Conservation (phyloP, 805 yeast species). For the Barnettozyma sucrosica region DNA sequence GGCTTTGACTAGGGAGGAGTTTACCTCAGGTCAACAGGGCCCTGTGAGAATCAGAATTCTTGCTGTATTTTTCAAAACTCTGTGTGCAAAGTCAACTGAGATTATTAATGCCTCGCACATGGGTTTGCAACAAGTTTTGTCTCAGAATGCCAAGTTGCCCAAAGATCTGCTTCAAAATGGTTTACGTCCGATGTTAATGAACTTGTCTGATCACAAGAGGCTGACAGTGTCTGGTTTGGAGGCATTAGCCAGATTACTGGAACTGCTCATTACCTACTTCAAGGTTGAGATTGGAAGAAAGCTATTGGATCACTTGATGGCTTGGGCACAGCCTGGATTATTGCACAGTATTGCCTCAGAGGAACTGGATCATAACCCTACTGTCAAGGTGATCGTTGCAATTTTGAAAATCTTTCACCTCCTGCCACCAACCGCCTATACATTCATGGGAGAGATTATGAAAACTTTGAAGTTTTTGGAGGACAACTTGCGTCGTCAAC, state of each 20-base stretch:
- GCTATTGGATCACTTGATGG: slow-evolving; percentile 85
- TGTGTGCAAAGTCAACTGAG: slow-evolving; percentile 76
- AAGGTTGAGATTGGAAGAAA: slow-evolving; percentile 96
- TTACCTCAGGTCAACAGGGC: slow-evolving; percentile 65
- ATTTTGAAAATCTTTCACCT: slow-evolving; percentile 87
- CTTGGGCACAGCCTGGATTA: slow-evolving; percentile 87
- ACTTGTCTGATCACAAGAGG: slow-evolving; percentile 87
- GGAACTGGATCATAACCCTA: slow-evolving; percentile 73
- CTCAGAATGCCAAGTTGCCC: slow-evolving; percentile 84
- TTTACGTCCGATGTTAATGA: slow-evolving; percentile 90
- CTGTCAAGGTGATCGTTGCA: slow-evolving; percentile 83
- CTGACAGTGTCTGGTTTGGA: slow-evolving; percentile 85
- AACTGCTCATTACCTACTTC: slow-evolving; percentile 84
- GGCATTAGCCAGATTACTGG: slow-evolving; percentile 82
- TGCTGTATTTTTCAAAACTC: slow-evolving; percentile 91
- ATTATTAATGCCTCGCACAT: slow-evolving; percentile 91
- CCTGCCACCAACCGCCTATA: slow-evolving; percentile 86
- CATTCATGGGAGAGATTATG: slow-evolving; percentile 84
- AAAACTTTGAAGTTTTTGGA: slow-evolving; percentile 73
- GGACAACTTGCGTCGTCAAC: slow-evolving; percentile 75
- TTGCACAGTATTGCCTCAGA: slow-evolving; percentile 72
- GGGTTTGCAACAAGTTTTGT: slow-evolving; percentile 76
- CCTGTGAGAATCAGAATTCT: slow-evolving; percentile 79
- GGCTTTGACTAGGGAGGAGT: slow-evolving; percentile 81
- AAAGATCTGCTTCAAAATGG: slow-evolving; percentile 95